A percentile compares a stretch with the other conserved stretches of the same genome.
Conservation (phyloP, 768 basidiomycete genomes). For the Filobasidium floriforme region DNA sequence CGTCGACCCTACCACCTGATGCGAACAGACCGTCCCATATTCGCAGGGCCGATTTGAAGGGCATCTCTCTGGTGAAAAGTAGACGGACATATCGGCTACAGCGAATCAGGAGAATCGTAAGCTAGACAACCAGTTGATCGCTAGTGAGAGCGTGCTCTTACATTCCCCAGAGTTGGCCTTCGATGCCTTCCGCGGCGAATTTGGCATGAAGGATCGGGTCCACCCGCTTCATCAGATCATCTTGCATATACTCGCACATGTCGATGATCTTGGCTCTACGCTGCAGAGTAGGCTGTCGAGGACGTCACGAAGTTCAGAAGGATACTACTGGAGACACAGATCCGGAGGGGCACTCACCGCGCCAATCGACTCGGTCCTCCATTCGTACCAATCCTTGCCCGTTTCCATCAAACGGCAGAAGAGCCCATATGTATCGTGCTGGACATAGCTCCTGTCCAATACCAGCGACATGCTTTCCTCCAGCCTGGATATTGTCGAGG, state of each 20-base stretch:
- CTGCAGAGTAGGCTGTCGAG: constrained; percentile 15
- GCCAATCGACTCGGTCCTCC: constrained; percentile 36
- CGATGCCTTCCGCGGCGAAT: constrained; percentile 72
- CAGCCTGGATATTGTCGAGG: constrained; percentile 4
- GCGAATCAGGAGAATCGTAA: constrained; percentile 12
- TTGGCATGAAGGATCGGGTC: constrained; percentile 72
- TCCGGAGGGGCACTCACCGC: constrained; percentile 23
- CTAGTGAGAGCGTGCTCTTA: constrained; percentile 47
- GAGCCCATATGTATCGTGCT: constrained; percentile 74
- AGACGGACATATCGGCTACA: constrained; percentile 83
- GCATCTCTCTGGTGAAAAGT: constrained; percentile 87
- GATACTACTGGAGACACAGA: constrained; percentile 27
- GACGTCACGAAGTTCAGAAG: not conserved
- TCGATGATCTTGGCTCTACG: constrained; percentile 69
- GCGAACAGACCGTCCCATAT: constrained; percentile 97
- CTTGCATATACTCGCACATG: constrained; percentile 73
- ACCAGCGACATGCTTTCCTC: constrained; percentile 21
- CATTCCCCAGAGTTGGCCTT: constrained; percentile 97
- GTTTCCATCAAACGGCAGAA: constrained; percentile 72
- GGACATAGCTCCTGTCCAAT: constrained; percentile 38
- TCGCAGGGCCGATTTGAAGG: constrained; percentile 67
- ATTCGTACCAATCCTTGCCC: constrained; percentile 66
- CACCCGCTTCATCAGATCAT: constrained; percentile 60
- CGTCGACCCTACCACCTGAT: constrained; percentile 62
- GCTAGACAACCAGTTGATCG: not conserved